Percentiles rank a stretch among this genome's conserved stretches.
These are phyloP conservation scores for Heterobasidion irregulare DNA, from an alignment of 1,284 basidiomycete species.

Conservation along the genomic window DNA sequence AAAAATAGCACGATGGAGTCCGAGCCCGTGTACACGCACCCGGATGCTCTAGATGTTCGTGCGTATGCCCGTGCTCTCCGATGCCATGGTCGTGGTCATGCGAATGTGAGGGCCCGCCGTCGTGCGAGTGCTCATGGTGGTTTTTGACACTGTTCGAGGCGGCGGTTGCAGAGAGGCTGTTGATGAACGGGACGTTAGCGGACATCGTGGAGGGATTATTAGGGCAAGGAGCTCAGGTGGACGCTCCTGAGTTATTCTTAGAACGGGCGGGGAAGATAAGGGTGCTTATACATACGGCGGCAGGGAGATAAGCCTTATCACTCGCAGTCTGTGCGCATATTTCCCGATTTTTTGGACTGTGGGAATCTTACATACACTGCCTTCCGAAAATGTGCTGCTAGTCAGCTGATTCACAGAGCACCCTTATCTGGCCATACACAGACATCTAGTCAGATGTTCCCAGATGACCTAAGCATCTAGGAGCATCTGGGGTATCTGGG, in stretches of 20 bases:
- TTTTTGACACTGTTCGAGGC: slow-evolving; percentile 21
- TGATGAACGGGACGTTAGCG: slow-evolving; percentile 57
- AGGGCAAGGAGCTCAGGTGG: neutral
- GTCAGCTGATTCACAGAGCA: too few species aligned
- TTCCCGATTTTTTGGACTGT: too few species aligned
- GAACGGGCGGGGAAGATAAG: too few species aligned
- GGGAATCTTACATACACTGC: too few species aligned
- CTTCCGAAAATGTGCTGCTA: too few species aligned
- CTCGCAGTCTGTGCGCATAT: too few species aligned
- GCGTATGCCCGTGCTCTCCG: slow-evolving; percentile 84
- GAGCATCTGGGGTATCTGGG: too few species aligned
- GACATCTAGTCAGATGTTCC: too few species aligned
- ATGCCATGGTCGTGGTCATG: slow-evolving; percentile 43
- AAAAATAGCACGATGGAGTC: neutral
- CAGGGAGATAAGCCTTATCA: too few species aligned
- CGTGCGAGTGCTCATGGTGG: slow-evolving; percentile 36
- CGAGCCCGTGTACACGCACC: slow-evolving; percentile 38
- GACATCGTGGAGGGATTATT: slow-evolving; percentile 7
- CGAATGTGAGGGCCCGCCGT: slow-evolving; percentile 27
- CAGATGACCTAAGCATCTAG: too few species aligned
- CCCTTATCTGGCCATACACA: too few species aligned
- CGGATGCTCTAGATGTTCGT: slow-evolving; percentile 83
- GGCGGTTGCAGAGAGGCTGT: slow-evolving; percentile 40
- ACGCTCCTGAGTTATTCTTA: neutral
- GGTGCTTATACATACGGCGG: too few species aligned